Evolutionary conservation across 257 asterid genomes (phyloP), one percentile per base, ranked within the genome.

Genomic region (Eustoma russellianum): DNA sequence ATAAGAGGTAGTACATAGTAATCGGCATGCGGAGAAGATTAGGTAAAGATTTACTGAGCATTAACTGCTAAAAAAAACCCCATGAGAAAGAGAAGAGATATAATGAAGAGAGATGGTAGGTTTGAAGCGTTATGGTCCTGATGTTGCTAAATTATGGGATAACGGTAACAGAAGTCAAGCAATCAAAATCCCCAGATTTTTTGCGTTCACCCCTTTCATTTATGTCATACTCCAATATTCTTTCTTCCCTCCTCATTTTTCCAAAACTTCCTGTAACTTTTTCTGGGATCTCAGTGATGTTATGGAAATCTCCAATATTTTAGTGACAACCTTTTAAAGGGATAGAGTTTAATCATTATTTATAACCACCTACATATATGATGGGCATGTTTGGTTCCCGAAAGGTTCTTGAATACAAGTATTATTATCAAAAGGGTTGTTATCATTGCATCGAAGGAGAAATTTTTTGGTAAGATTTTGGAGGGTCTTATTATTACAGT

Each of bases 151-250:
- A 64, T 64, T 56, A 50, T 50, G 69, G 69, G 69, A 64, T 64
- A 56, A 64, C 69, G 63, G 69, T 64, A 64, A 50, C 63, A 56
- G 49, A 64, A 64, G 69, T 64, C 69, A 64, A 64, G 69, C 52
- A 34, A 50, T 44, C 57, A 56, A 55, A 48, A 16, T 3, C 45
- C 9, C 12, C 17, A 30, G 8, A 24, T 35, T 15, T 17, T 11
- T 15, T 8, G 2, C 47, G 24, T 13, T 12, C 17, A 16, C 47
- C 51, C 24, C 44, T 33, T 0, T 14, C 18, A 38, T 11, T 5
- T 6, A 38, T 9, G 5, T 15, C 38, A 14, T 12, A 17, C 33
- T 14, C 38, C 19, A 47, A 34, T 51, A 63, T 48, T 46, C 50
- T 45, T 43, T 9, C 38, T 16, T 33, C 33, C 12, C 0, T 10